Percentiles rank a stretch among this genome's conserved stretches.
Evolutionary conservation across 2,329 filamentous ascomycete genomes (phyloP).

Genomic region (Sporothrix luriei): DNA sequence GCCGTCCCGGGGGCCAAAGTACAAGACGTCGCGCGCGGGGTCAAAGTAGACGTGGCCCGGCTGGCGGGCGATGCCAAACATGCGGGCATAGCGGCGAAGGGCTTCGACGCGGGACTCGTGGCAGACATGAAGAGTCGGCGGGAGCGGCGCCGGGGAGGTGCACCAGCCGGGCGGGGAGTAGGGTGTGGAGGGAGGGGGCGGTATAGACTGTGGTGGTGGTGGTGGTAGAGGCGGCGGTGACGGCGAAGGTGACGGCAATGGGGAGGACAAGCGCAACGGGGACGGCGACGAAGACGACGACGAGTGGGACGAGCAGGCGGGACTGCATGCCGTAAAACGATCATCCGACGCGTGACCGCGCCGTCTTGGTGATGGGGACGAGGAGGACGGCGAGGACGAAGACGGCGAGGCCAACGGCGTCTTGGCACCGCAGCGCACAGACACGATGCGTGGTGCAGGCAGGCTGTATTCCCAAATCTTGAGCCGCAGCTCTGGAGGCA

Average conservation of each 20-base stretch:
- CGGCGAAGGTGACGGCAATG: not conserved
- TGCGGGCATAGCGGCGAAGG: conserved; percentile 46
- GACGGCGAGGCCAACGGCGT: conserved; percentile 33
- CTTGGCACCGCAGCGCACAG: conserved; percentile 44
- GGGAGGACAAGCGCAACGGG: not conserved
- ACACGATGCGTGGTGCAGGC: conserved; percentile 49
- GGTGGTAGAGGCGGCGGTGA: not conserved
- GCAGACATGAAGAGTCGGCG: conserved; percentile 51
- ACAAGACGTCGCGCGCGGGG: conserved; percentile 49
- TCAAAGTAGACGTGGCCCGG: conserved; percentile 51
- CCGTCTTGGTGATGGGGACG: conserved; percentile 31
- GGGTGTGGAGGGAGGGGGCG: conserved; percentile 21
- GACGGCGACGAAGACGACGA: not conserved
- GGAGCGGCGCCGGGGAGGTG: conserved; percentile 48
- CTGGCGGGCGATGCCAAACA: conserved; percentile 49
- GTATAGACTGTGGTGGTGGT: not conserved
- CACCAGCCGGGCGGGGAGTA: conserved; percentile 41
- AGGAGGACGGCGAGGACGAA: conserved; percentile 23
- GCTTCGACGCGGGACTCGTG: conserved; percentile 52
- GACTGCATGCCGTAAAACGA: not conserved
- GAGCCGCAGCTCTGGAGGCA: conserved; percentile 53
- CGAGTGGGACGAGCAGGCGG: conserved; percentile 32
- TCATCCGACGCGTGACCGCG: conserved; percentile 12
- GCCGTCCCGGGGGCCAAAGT: conserved; percentile 51
- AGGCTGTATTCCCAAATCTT: conserved; percentile 53